These are phyloP conservation scores for Apophysomyces sp. DNA, from an alignment of 371 early-diverging fungal species.

Conservation along the genomic window DNA sequence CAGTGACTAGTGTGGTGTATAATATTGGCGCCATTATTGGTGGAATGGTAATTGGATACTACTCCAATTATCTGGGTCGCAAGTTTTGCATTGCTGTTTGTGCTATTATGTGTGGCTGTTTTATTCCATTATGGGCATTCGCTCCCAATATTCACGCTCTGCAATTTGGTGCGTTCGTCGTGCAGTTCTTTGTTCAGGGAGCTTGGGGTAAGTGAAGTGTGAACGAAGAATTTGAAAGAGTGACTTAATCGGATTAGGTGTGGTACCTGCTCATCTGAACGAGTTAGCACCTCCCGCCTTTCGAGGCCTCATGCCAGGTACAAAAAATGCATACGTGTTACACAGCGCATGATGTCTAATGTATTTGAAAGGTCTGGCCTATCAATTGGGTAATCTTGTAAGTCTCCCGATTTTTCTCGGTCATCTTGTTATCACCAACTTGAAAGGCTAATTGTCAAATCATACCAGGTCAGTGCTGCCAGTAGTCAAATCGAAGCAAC, in stretches of 20 bases:
- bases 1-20: constrained; percentile 55
- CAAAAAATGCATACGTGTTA: not conserved
- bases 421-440: not conserved
- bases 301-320: constrained; percentile 60
- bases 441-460: not conserved
- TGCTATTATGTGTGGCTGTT: constrained; percentile 48
- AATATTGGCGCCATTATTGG: constrained; percentile 68
- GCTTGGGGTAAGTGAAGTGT: constrained; percentile 50
- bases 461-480: constrained; percentile 51
- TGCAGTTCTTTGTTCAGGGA: constrained; percentile 64
- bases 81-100: constrained; percentile 47
- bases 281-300: constrained; percentile 63
- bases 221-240: not conserved
- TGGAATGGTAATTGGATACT: constrained; percentile 58
- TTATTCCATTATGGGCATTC: constrained; percentile 65
- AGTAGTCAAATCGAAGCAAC: constrained; percentile 65
- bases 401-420: not conserved
- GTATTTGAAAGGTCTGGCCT: constrained; percentile 39
- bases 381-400: constrained; percentile 65
- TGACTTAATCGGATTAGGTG: constrained; percentile 9
- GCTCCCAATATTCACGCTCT: constrained; percentile 41
- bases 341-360: not conserved
- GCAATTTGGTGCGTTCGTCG: constrained; percentile 53
- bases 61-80: constrained; percentile 64
- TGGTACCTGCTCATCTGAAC: constrained; percentile 62